Evolutionary conservation across 192 early-diverging fungal species (phyloP).

Genomic region (Coemansia sp.): DNA sequence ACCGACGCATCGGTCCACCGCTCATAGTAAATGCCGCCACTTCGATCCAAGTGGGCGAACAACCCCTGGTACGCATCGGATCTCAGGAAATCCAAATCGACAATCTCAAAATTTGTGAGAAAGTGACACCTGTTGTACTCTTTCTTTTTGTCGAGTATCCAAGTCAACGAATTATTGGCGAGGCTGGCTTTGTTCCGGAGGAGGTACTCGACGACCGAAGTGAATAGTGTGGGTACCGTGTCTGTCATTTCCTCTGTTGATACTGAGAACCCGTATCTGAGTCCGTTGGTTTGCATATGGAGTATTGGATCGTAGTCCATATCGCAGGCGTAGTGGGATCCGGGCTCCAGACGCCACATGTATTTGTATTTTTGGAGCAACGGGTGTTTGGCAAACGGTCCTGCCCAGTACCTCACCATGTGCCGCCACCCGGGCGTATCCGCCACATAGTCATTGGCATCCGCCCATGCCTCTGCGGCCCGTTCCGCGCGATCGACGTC

Average conservation of each 20-base stretch:
- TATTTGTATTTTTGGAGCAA: conserved; percentile 34
- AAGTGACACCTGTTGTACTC: conserved; percentile 68
- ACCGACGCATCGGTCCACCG: conserved; percentile 65
- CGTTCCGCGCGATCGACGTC: conserved; percentile 14
- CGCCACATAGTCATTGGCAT: conserved; percentile 38
- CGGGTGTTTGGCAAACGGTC: conserved; percentile 40
- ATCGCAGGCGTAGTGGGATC: conserved; percentile 44
- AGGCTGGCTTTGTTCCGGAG: conserved; percentile 15
- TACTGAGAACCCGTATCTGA: conserved; percentile 36
- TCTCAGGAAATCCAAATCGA: conserved; percentile 67
- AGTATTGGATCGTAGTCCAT: conserved; percentile 46
- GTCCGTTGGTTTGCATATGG: conserved; percentile 28
- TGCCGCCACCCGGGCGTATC: conserved; percentile 24
- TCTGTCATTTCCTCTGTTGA: conserved; percentile 18
- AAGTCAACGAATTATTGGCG: conserved; percentile 18
- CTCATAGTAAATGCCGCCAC: conserved; percentile 88
- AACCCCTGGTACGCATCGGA: conserved; percentile 57
- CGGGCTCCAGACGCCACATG: conserved; percentile 54
- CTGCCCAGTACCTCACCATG: conserved; percentile 42
- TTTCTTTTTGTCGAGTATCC: conserved; percentile 32
- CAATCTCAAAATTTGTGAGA: conserved; percentile 91
- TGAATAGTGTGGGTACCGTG: conserved; percentile 39
- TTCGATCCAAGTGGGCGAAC: conserved; percentile 70
- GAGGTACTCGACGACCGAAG: conserved; percentile 16
- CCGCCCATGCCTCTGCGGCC: conserved; percentile 11